Evolutionary conservation across 179 eudicot genomes (phyloP).

Genomic region (Actinidia polygama): DNA sequence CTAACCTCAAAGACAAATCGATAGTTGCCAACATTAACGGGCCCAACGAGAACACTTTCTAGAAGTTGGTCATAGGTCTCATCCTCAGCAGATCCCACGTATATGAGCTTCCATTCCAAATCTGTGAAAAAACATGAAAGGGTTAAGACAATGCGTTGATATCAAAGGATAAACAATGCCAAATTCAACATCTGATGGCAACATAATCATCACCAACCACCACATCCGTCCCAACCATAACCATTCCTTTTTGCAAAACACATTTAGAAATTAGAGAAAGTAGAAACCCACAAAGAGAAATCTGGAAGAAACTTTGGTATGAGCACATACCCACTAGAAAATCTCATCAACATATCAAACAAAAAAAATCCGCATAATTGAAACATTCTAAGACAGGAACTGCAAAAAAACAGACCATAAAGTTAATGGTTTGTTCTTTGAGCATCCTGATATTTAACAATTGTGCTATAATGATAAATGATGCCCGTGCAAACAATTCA

Average conservation of each 20-base stretch:
- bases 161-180: neutral
- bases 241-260: neutral
- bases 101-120: conserved; percentile 88
- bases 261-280: neutral
- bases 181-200: neutral
- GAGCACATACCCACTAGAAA: neutral
- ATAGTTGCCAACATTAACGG: conserved; percentile 87
- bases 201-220: neutral
- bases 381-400: neutral
- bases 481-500: neutral
- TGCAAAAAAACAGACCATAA: neutral
- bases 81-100: conserved; percentile 97
- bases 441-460: neutral
- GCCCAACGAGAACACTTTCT: conserved; percentile 95
- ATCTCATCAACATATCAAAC: neutral
- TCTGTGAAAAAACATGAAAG: conserved; percentile 37
- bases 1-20: conserved; percentile 93
- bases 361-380: neutral
- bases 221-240: neutral
- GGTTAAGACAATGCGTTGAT: neutral
- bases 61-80: conserved; percentile 88
- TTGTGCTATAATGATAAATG: neutral
- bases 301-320: neutral
- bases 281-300: neutral
- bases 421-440: neutral